These are phyloP conservation scores for Lagerstroemia speciosa DNA, from an alignment of 345 rosid species.

Conservation along the genomic window DNA sequence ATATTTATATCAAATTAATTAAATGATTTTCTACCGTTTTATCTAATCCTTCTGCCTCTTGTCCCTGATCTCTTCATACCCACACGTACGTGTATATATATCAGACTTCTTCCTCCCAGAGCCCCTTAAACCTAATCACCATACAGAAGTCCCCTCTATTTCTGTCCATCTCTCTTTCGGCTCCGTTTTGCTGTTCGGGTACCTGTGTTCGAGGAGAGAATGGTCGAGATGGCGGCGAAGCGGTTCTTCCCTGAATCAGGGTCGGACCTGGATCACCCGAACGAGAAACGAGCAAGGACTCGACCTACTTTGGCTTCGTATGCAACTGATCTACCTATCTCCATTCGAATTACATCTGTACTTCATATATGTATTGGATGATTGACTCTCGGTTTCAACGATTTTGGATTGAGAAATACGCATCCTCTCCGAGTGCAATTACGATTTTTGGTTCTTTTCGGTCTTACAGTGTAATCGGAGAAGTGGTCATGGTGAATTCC, in stretches of 20 bases:
- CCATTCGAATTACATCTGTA: neutral
- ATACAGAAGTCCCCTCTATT: neutral
- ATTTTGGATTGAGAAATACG: too few relatives aligned
- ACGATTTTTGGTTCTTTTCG: neutral
- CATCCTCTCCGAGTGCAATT: too few relatives aligned
- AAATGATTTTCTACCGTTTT: neutral
- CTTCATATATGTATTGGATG: neutral
- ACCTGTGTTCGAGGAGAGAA: neutral
- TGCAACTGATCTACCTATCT: conserved; percentile 12
- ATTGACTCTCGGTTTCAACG: neutral
- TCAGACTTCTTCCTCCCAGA: neutral
- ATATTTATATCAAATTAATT: neutral
- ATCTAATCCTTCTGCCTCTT: neutral
- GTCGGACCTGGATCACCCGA: conserved; percentile 30
- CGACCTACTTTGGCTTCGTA: conserved; percentile 68
- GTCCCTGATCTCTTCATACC: neutral
- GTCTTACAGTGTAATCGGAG: conserved; percentile 44
- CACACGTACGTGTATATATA: neutral
- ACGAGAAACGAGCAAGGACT: conserved; percentile 46
- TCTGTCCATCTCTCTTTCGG: neutral
- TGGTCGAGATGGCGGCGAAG: conserved; percentile 49
- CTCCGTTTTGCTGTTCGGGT: neutral
- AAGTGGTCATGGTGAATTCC: conserved; percentile 39
- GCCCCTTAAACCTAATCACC: neutral
- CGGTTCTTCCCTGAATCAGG: conserved; percentile 35